phyloP scores from a whole-genome alignment of 2,329 filamentous ascomycete species.

The Blastomyces percursus region DNA sequence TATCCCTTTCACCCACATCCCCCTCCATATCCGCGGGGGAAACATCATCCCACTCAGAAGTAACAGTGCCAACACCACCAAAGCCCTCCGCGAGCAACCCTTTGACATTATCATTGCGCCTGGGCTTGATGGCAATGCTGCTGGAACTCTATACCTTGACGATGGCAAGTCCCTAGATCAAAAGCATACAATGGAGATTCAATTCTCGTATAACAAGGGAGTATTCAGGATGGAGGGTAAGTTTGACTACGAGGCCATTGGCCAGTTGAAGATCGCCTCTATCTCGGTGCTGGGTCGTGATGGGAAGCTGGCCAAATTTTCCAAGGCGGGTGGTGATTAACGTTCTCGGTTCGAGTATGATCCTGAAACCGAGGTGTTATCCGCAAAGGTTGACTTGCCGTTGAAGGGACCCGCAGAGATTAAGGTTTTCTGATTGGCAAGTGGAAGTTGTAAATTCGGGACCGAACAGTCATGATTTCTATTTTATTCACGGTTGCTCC shows the following conservation, averaged over 20 bases:
- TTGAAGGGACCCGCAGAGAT: slow-evolving; percentile 8
- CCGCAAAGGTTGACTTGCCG: slow-evolving; percentile 5
- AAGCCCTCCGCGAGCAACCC: slow-evolving; percentile 48
- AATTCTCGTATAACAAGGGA: slow-evolving; percentile 46
- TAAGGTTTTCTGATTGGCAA: background rate
- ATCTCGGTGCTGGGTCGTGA: slow-evolving; percentile 41
- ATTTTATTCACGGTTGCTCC: no score
- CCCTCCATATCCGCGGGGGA: slow-evolving; percentile 53
- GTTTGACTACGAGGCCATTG: slow-evolving; percentile 10
- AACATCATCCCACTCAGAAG: slow-evolving; percentile 48
- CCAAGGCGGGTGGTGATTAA: background rate
- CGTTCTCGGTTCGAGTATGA: slow-evolving; percentile 7
- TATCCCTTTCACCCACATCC: slow-evolving; percentile 44
- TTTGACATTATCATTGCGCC: slow-evolving; percentile 64
- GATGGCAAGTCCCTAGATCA: slow-evolving; percentile 61
- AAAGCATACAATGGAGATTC: slow-evolving; percentile 41
- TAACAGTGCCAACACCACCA: slow-evolving; percentile 48
- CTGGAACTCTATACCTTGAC: slow-evolving; percentile 62
- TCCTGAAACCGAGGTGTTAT: slow-evolving; percentile 2
- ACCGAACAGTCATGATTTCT: background rate
- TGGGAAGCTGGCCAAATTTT: background rate
- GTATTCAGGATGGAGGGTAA: slow-evolving; percentile 16
- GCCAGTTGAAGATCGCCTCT: slow-evolving; percentile 36
- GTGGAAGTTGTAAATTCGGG: background rate
- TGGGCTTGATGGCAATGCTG: slow-evolving; percentile 49